These are phyloP conservation scores for Neofusicoccum umdonicola DNA, from an alignment of 2,329 filamentous ascomycete species.

Conservation along the genomic window DNA sequence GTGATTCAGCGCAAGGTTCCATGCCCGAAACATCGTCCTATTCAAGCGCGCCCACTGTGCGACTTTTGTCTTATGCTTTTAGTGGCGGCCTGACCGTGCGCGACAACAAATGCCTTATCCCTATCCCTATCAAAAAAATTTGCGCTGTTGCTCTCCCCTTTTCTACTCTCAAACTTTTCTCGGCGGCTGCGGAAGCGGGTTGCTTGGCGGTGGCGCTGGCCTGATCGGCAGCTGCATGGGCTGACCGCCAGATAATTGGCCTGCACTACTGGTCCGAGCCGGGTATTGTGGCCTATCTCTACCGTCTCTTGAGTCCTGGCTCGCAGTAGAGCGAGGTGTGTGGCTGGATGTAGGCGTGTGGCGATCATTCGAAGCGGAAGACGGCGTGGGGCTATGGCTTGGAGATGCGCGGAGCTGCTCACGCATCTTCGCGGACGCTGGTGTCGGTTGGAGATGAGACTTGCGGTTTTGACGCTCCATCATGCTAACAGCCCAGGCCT, in stretches of 20 bases:
- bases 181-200: slow-evolving; percentile 16
- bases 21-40: not conserved
- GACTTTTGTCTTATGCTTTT: not conserved
- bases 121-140: not conserved
- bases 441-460: slow-evolving; percentile 81
- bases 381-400: slow-evolving; percentile 26
- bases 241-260: slow-evolving; percentile 28
- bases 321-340: slow-evolving; percentile 11
- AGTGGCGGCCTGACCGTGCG: not conserved
- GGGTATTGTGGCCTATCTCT: slow-evolving; percentile 40
- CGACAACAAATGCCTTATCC: not conserved
- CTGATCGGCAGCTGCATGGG: slow-evolving; percentile 47
- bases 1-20: not conserved
- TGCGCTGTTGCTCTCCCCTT: not conserved
- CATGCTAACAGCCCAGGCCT: slow-evolving; percentile 89
- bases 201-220: slow-evolving; percentile 37
- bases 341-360: slow-evolving; percentile 22
- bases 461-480: slow-evolving; percentile 96
- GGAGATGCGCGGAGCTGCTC: slow-evolving; percentile 34
- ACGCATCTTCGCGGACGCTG: slow-evolving; percentile 61
- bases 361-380: slow-evolving; percentile 23
- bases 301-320: slow-evolving; percentile 23
- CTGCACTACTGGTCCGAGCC: slow-evolving; percentile 42
- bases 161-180: not conserved
- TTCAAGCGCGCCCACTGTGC: not conserved